Conservation (phyloP, 306 rosid species). For the Castanea mollissima region DNA sequence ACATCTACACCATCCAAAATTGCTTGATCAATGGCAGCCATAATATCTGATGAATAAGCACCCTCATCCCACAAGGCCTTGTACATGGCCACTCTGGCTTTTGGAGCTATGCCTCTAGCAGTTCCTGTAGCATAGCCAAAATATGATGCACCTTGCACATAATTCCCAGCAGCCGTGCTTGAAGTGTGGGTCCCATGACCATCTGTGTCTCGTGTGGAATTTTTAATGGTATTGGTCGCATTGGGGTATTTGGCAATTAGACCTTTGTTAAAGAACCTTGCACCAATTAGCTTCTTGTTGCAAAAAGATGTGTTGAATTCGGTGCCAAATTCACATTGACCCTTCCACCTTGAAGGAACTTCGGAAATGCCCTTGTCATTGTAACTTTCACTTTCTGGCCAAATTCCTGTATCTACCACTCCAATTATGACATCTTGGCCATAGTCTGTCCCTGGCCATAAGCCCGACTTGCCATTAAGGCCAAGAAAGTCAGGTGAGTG, state of each 20-base stretch:
- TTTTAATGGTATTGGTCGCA: no score
- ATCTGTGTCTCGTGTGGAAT: no score
- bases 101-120: no score
- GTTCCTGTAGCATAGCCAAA: no score
- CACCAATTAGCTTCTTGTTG: conserved; percentile 83
- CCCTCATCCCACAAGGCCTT: no score
- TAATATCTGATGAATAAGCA: conserved; percentile 29
- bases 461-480: conserved; percentile 39
- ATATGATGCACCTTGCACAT: no score
- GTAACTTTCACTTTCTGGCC: conserved; percentile 80
- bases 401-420: conserved; percentile 64
- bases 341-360: conserved; percentile 68
- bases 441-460: conserved; percentile 46
- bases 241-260: no score
- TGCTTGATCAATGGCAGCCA: conserved; percentile 75
- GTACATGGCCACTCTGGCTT: no score
- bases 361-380: conserved; percentile 44
- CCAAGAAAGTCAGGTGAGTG: conserved; percentile 62
- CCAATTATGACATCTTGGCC: conserved; percentile 70
- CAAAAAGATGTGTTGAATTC: conserved; percentile 55
- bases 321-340: conserved; percentile 48
- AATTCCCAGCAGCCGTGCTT: no score
- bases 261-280: conserved; percentile 39
- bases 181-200: no score
- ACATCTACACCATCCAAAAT: no score